Conservation (phyloP, 805 yeast species). For the Nakazawaea holstii region DNA sequence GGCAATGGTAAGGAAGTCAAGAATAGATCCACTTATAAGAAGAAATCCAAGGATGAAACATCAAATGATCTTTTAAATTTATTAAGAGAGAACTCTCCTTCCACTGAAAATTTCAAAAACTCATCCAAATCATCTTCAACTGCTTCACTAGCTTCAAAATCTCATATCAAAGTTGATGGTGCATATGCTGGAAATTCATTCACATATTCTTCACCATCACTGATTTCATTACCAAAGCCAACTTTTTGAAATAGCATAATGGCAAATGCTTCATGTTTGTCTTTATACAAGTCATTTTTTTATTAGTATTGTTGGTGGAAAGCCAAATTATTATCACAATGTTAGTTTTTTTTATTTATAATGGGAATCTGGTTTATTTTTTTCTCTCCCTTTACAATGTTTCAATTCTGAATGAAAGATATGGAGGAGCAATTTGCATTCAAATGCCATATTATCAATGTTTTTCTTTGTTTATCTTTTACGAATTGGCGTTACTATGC, state of each 20-base stretch:
- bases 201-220: constrained; percentile 12
- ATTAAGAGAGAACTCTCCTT: constrained; percentile 1
- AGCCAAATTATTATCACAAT: too few relatives aligned
- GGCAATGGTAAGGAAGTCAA: constrained; percentile 4
- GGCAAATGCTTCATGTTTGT: too few relatives aligned
- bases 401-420: too few relatives aligned
- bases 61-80: constrained; percentile 6
- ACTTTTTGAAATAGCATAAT: constrained; percentile 6
- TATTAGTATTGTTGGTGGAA: too few relatives aligned
- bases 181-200: constrained; percentile 14
- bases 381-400: too few relatives aligned
- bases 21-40: constrained; percentile 1
- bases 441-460: too few relatives aligned
- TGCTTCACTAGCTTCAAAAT: neutral
- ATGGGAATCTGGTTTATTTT: too few relatives aligned
- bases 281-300: too few relatives aligned
- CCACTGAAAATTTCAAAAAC: neutral
- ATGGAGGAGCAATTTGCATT: too few relatives aligned
- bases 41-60: constrained; percentile 3
- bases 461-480: too few relatives aligned
- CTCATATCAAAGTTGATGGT: neutral
- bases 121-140: neutral
- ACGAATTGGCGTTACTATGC: too few relatives aligned
- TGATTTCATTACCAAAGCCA: constrained; percentile 14
- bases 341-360: too few relatives aligned